phyloP scores from a whole-genome alignment of 176 grass and related monocot genomes.

The Elaeis guineensis region DNA sequence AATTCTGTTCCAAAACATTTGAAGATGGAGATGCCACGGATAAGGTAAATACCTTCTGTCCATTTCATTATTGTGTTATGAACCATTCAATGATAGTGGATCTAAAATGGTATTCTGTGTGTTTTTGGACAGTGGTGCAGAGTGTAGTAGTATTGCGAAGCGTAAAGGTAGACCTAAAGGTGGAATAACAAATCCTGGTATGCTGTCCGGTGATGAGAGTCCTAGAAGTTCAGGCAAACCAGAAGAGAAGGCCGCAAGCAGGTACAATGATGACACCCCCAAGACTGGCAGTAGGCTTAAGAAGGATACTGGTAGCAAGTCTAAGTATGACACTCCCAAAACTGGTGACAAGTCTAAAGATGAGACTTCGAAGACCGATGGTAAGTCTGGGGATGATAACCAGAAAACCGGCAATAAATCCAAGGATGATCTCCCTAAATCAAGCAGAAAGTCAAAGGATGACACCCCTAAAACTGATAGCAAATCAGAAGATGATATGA shows the following conservation, averaged over 20 bases:
- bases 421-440: constrained; percentile 29
- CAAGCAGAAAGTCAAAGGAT: constrained; percentile 20
- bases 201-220: constrained; percentile 19
- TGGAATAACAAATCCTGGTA: constrained; percentile 20
- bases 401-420: constrained; percentile 24
- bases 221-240: constrained; percentile 17
- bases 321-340: constrained; percentile 21
- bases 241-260: constrained; percentile 18
- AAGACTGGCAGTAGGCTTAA: constrained; percentile 16
- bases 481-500: too few species aligned
- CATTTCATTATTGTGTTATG: too few species aligned
- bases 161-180: constrained; percentile 45
- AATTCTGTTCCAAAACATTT: too few species aligned
- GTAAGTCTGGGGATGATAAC: not conserved
- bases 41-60: too few species aligned
- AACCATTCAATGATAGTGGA: too few species aligned
- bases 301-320: constrained; percentile 22
- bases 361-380: constrained; percentile 12
- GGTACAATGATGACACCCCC: constrained; percentile 23
- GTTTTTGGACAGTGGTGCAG: constrained; percentile 22
- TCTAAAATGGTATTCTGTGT: not conserved
- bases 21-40: too few species aligned
- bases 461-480: not conserved
- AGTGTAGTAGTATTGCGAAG: constrained; percentile 20
- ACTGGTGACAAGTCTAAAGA: constrained; percentile 22